A percentile compares a stretch with the other conserved stretches of the same genome.
These are phyloP conservation scores for Nakazawaea ishiwadae DNA, from an alignment of 805 yeast genomes.

Conservation along the genomic window DNA sequence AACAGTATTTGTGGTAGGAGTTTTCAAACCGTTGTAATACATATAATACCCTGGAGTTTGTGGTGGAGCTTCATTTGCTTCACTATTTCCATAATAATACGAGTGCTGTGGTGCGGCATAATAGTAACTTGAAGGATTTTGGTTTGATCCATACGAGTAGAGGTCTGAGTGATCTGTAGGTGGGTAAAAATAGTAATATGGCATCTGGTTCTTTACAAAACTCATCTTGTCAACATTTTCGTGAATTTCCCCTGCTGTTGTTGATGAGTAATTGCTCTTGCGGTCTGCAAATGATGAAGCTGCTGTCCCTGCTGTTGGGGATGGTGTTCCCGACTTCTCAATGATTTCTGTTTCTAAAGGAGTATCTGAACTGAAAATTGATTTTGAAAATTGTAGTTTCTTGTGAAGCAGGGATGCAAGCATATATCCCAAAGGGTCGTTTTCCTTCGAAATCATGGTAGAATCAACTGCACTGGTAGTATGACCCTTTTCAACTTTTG, in stretches of 20 bases:
- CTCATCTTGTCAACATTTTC: neutral
- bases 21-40: neutral
- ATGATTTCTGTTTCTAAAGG: neutral
- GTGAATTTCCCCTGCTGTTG: neutral
- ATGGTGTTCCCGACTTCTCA: conserved; percentile 1
- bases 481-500: no score
- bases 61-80: no score
- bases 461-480: no score
- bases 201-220: neutral
- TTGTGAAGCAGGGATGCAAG: neutral
- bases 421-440: no score
- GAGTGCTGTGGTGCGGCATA: conserved; percentile 2
- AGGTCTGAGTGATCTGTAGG: neutral
- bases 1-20: no score
- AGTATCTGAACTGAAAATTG: no score
- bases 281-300: conserved; percentile 1
- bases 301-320: conserved; percentile 1
- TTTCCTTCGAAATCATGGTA: no score
- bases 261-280: conserved; percentile 1
- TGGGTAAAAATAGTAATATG: conserved; percentile 2
- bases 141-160: neutral
- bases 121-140: neutral
- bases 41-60: neutral
- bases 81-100: no score
- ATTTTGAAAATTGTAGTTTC: neutral